Conservation (phyloP, 1,284 basidiomycete species). For the Schizophyllum commune region DNA sequence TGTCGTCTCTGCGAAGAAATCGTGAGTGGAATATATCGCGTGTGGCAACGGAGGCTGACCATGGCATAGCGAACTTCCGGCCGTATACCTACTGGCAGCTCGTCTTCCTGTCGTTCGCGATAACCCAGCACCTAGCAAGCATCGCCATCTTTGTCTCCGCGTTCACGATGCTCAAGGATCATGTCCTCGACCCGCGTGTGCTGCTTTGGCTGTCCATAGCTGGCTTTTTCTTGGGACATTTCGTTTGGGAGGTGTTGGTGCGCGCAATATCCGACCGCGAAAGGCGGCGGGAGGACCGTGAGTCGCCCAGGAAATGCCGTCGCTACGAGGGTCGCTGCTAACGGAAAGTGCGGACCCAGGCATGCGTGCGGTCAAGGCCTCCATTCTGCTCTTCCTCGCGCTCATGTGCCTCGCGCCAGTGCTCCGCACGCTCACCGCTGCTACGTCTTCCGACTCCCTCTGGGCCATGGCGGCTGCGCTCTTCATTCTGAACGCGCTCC, state of each 20-base stretch:
- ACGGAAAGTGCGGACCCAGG: constrained; percentile 31
- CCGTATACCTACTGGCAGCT: constrained; percentile 72
- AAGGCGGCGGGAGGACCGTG: constrained; percentile 24
- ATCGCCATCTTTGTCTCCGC: constrained; percentile 79
- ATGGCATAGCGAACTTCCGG: constrained; percentile 58
- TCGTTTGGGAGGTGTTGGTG: constrained; percentile 53
- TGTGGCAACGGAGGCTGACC: neutral
- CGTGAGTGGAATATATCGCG: constrained; percentile 40
- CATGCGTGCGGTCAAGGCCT: constrained; percentile 62
- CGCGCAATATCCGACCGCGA: constrained; percentile 19
- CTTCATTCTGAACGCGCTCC: constrained; percentile 36
- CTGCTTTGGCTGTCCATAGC: constrained; percentile 61
- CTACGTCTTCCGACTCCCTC: constrained; percentile 94
- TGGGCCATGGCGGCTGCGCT: constrained; percentile 74
- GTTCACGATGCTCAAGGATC: constrained; percentile 68
- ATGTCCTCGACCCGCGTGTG: constrained; percentile 56
- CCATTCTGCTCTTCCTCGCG: constrained; percentile 81
- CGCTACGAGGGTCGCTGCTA: constrained; percentile 1
- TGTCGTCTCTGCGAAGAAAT: constrained; percentile 71
- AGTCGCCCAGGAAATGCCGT: constrained; percentile 1
- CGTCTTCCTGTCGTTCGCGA: constrained; percentile 64
- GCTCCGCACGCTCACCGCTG: constrained; percentile 84
- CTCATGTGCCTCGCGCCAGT: constrained; percentile 89
- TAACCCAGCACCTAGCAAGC: constrained; percentile 80
- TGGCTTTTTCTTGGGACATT: constrained; percentile 54